These are phyloP conservation scores for Gyromitra esculenta DNA, from an alignment of 2,329 filamentous ascomycete genomes.

Conservation along the genomic window DNA sequence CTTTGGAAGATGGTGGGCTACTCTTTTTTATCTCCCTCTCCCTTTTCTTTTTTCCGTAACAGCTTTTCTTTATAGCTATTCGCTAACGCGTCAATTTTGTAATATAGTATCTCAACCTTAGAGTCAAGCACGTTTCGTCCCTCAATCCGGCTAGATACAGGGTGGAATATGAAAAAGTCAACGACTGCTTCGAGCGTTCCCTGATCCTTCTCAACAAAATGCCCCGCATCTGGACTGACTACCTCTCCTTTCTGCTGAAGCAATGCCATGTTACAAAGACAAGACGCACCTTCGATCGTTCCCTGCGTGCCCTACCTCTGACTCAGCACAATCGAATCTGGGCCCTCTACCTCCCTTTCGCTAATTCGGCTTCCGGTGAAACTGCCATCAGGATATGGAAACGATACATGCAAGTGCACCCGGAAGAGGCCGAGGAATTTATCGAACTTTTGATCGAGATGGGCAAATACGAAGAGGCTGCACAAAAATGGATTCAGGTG, in stretches of 20 bases:
- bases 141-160: slow-evolving; percentile 83
- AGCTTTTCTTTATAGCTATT: slow-evolving; percentile 3
- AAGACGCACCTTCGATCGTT: slow-evolving; percentile 88
- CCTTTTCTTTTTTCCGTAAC: not conserved
- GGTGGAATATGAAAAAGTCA: slow-evolving; percentile 89
- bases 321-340: slow-evolving; percentile 97
- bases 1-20: slow-evolving; percentile 88
- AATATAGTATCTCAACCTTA: slow-evolving; percentile 80
- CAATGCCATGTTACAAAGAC: slow-evolving; percentile 92
- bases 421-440: slow-evolving; percentile 93
- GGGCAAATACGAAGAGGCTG: slow-evolving; percentile 87
- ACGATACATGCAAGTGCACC: slow-evolving; percentile 95
- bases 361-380: slow-evolving; percentile 85
- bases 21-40: slow-evolving; percentile 10
- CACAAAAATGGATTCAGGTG: slow-evolving; percentile 88
- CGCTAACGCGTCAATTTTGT: slow-evolving; percentile 16
- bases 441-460: slow-evolving; percentile 87
- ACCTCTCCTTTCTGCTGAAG: slow-evolving; percentile 85
- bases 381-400: slow-evolving; percentile 94
- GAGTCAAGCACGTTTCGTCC: slow-evolving; percentile 80
- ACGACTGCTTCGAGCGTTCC: slow-evolving; percentile 90
- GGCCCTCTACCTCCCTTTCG: slow-evolving; percentile 89
- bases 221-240: slow-evolving; percentile 98
- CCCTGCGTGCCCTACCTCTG: slow-evolving; percentile 87
- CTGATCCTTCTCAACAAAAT: slow-evolving; percentile 97